Evolutionary conservation across 768 basidiomycete species (phyloP).

Genomic region (Hirschioporus abietinus): DNA sequence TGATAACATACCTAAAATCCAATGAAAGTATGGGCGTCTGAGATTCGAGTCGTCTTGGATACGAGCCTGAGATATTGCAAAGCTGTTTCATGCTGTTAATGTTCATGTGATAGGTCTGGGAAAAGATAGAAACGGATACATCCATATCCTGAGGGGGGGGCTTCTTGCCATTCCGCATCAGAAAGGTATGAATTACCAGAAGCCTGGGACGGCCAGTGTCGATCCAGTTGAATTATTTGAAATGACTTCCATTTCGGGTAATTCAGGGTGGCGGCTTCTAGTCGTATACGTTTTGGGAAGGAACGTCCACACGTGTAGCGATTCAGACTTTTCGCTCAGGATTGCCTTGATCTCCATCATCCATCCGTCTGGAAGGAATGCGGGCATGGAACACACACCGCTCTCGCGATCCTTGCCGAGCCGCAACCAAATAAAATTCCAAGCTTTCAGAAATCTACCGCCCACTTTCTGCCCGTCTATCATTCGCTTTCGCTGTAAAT

Average conservation of each 20-base stretch:
- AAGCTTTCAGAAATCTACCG: not conserved
- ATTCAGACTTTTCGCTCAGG: constrained; percentile 1
- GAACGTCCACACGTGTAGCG: not conserved
- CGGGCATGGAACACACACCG: not conserved
- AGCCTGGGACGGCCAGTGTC: not conserved
- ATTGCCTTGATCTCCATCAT: constrained; percentile 1
- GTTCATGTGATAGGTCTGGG: constrained; percentile 1
- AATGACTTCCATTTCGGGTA: not conserved
- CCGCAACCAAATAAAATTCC: not conserved
- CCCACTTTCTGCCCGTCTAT: not conserved
- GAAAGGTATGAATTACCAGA: not conserved
- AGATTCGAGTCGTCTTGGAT: not conserved
- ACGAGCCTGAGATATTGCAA: not conserved
- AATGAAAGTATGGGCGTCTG: not conserved
- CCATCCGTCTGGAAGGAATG: not conserved
- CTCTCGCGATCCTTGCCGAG: not conserved
- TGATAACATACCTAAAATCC: not conserved
- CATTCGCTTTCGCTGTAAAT: not conserved
- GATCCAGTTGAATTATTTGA: not conserved
- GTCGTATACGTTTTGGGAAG: not conserved
- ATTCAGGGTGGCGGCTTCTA: not conserved
- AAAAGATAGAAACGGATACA: not conserved
- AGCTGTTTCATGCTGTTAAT: constrained; percentile 1
- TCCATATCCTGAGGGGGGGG: not conserved
- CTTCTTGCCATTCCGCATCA: not conserved